Evolutionary conservation across 805 yeast species (phyloP).

Genomic region (Starmera caribaea): DNA sequence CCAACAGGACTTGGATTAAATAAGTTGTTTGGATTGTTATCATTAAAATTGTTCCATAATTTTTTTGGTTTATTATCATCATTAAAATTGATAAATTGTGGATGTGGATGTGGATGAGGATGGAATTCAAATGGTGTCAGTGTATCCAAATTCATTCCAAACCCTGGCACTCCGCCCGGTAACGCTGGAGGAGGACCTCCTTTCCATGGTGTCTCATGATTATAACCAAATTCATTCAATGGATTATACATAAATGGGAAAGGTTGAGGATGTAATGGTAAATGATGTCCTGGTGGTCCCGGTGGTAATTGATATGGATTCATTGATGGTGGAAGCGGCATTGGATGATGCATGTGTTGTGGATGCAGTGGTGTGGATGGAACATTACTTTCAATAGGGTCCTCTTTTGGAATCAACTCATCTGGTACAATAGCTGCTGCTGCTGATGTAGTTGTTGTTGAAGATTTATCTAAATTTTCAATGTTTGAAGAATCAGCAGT

Average conservation of each 20-base stretch:
- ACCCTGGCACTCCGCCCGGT: background rate
- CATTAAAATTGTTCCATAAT: constrained; percentile 6
- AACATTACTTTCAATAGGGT: background rate
- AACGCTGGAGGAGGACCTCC: constrained; percentile 1
- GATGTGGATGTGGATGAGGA: constrained; percentile 7
- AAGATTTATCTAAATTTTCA: no score
- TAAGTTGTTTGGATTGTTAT: constrained; percentile 15
- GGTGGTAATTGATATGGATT: constrained; percentile 3
- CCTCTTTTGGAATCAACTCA: background rate
- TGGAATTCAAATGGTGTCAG: constrained; percentile 3
- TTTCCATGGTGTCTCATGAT: constrained; percentile 8
- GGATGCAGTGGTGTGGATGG: background rate
- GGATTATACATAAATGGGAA: constrained; percentile 17
- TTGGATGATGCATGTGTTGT: no score
- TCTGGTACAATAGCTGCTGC: background rate
- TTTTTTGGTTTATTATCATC: no score
- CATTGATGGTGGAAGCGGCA: no score
- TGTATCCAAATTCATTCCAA: no score
- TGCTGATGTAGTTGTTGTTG: background rate
- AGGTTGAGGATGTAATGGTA: constrained; percentile 9
- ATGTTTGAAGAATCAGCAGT: background rate
- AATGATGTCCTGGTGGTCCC: background rate
- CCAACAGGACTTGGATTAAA: background rate
- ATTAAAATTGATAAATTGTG: no score
- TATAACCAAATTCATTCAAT: constrained; percentile 18